A percentile compares a stretch with the other conserved stretches of the same genome.
Conservation (phyloP, 78 protist species). For the Dictyostelium citrinum region DNA sequence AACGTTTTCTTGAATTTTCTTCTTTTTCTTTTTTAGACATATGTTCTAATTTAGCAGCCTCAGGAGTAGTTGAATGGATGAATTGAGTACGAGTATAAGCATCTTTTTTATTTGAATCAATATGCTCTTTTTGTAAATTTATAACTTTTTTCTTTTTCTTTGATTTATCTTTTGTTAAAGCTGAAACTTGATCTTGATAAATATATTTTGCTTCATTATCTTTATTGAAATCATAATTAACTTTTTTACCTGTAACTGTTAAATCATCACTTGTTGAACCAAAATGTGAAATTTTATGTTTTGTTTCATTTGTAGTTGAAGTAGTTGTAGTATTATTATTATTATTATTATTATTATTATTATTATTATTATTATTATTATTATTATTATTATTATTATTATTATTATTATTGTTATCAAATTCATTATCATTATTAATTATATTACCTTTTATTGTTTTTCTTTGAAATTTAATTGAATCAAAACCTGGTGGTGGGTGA, state of each 20-base stretch:
- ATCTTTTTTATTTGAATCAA: neutral
- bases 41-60: neutral
- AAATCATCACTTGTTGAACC: neutral
- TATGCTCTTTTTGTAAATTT: constrained; percentile 9
- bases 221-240: constrained; percentile 31
- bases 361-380: neutral
- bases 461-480: constrained; percentile 64
- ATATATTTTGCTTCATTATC: constrained; percentile 28
- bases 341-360: neutral
- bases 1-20: constrained; percentile 15
- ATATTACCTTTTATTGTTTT: neutral
- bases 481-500: constrained; percentile 81
- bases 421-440: neutral
- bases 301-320: neutral
- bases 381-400: neutral
- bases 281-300: neutral
- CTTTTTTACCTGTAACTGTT: neutral
- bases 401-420: neutral
- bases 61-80: neutral
- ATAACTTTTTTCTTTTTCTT: constrained; percentile 3
- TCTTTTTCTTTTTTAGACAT: constrained; percentile 10
- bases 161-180: neutral
- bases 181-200: constrained; percentile 16
- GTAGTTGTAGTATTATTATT: neutral
- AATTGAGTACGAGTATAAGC: constrained; percentile 16